A percentile compares a stretch with the other conserved stretches of the same genome.
These are phyloP conservation scores for Rhodotorula mucilaginosa DNA, from an alignment of 1,284 basidiomycete species.

Conservation along the genomic window DNA sequence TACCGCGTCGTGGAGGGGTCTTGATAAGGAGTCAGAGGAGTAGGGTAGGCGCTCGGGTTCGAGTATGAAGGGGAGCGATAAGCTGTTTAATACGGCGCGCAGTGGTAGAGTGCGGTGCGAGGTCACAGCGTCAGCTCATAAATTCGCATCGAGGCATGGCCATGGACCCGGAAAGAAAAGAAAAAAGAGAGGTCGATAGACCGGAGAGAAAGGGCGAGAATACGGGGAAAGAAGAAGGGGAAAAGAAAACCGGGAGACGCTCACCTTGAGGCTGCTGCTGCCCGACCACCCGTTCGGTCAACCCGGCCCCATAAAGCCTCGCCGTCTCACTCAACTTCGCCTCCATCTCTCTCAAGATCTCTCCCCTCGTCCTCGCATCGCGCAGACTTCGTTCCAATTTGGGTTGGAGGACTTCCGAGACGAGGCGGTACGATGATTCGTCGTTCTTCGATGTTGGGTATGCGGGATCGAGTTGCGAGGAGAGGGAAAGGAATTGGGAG, in stretches of 20 bases:
- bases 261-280: neutral
- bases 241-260: neutral
- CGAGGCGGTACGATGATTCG: neutral
- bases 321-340: conserved; percentile 40
- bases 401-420: neutral
- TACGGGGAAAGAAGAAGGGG: no score
- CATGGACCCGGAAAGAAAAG: no score
- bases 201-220: no score
- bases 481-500: neutral
- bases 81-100: no score
- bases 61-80: neutral
- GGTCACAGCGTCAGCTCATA: no score
- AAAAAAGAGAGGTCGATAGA: no score
- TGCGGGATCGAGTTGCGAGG: conserved; percentile 1
- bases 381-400: neutral
- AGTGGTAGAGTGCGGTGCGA: no score
- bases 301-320: conserved; percentile 38
- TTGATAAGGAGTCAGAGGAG: neutral
- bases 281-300: conserved; percentile 26
- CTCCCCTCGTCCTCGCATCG: conserved; percentile 20
- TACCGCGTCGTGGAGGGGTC: neutral
- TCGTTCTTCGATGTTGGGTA: neutral
- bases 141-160: no score
- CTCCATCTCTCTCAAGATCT: conserved; percentile 41
- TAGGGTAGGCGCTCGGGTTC: neutral